phyloP scores from a whole-genome alignment of 2,329 filamentous ascomycete species.

The Ophiostoma sp. region DNA sequence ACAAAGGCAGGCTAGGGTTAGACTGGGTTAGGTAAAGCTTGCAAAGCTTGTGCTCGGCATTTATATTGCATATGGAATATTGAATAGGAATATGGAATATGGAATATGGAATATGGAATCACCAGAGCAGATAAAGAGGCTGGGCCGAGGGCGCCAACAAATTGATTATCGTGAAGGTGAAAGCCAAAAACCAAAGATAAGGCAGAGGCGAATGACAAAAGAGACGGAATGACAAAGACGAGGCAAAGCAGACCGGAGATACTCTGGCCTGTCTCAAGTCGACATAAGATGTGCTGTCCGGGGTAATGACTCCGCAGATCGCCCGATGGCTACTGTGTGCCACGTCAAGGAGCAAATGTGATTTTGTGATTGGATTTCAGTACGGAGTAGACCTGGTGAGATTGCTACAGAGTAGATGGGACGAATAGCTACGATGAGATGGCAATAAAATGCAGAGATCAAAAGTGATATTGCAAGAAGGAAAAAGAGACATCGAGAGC shows the following conservation, averaged over 20 bases:
- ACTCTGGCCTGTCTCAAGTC: background rate
- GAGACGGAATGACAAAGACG: background rate
- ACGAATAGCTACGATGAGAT: background rate
- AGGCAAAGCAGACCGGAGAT: background rate
- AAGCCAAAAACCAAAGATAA: background rate
- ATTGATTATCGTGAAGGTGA: background rate
- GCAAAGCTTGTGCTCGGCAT: background rate
- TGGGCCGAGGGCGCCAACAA: background rate
- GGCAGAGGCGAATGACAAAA: background rate
- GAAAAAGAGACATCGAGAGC: background rate
- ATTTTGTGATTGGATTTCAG: too few species aligned
- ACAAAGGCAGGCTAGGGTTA: background rate
- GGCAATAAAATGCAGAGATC: background rate
- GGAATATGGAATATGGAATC: too few species aligned
- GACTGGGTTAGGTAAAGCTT: background rate
- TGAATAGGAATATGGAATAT: too few species aligned
- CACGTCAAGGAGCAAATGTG: background rate
- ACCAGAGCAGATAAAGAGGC: too few species aligned
- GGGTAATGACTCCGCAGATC: constrained; percentile 4
- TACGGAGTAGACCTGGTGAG: too few species aligned
- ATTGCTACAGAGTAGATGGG: too few species aligned
- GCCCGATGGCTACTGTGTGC: background rate
- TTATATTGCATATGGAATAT: too few species aligned
- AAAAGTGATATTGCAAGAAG: background rate
- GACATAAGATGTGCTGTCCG: background rate